These are phyloP conservation scores for Santalum album DNA, from an alignment of 164 flowering plant species.

Conservation along the genomic window DNA sequence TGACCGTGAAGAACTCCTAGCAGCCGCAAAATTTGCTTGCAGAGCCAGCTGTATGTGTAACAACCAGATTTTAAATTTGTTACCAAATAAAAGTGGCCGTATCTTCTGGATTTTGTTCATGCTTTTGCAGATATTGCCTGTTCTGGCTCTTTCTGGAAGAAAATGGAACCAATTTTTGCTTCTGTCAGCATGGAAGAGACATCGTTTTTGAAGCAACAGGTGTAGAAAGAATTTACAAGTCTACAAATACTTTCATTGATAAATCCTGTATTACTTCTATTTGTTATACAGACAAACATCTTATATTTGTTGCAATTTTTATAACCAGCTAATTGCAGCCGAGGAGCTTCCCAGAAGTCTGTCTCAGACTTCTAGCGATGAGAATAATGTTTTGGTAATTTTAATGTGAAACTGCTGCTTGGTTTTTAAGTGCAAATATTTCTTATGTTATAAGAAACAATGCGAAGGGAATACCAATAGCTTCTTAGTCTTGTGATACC, in stretches of 20 bases:
- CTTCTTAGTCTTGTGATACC: too few species aligned
- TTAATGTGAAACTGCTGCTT: too few species aligned
- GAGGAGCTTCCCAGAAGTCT: constrained; percentile 29
- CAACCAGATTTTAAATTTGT: background rate
- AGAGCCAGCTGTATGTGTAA: constrained; percentile 24
- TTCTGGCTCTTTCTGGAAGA: constrained; percentile 69
- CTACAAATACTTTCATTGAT: too few species aligned
- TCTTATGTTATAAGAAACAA: constrained; percentile 26
- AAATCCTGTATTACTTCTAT: too few species aligned
- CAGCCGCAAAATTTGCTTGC: constrained; percentile 26
- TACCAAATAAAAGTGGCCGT: background rate
- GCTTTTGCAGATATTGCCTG: constrained; percentile 45
- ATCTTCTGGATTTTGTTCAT: background rate
- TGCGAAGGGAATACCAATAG: too few species aligned
- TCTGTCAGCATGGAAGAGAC: constrained; percentile 35
- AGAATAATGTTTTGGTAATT: constrained; percentile 22
- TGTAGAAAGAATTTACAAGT: too few species aligned
- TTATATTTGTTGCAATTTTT: too few species aligned
- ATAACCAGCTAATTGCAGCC: constrained; percentile 17
- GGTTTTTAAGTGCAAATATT: background rate
- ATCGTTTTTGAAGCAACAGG: constrained; percentile 60
- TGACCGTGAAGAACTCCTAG: constrained; percentile 34
- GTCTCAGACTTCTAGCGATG: constrained; percentile 14
- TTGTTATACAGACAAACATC: too few species aligned
- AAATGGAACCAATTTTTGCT: constrained; percentile 50